A percentile compares a stretch with the other conserved stretches of the same genome.
These are phyloP conservation scores for Spironucleus salmonicida DNA, from an alignment of 208 protist species.

Conservation along the genomic window DNA sequence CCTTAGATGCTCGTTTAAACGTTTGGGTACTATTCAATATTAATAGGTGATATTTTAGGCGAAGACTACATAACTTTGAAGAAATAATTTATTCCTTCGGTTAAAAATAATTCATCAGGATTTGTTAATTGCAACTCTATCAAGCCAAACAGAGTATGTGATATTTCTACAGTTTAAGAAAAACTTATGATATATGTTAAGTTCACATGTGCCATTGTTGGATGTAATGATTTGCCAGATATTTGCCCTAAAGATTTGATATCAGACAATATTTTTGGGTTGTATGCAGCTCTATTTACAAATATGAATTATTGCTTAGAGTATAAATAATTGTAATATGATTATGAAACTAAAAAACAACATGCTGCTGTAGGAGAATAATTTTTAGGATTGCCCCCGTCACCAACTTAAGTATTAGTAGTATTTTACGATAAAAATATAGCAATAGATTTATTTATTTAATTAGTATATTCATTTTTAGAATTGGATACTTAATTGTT, in stretches of 20 bases:
- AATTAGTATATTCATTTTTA: neutral
- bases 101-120: neutral
- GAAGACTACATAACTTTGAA: neutral
- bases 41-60: neutral
- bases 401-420: neutral
- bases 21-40: neutral
- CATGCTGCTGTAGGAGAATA: neutral
- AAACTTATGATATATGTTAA: no score
- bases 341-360: neutral
- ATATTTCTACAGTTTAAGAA: neutral
- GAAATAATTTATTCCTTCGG: neutral
- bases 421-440: neutral
- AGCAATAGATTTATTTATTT: neutral
- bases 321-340: neutral
- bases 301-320: neutral
- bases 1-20: neutral
- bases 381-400: neutral
- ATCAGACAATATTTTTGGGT: neutral
- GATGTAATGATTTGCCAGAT: no score
- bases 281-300: neutral
- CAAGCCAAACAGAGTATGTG: neutral
- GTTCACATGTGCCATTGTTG: no score
- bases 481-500: neutral
- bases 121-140: neutral
- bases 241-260: neutral